Base-by-base conservation (phyloP, 164 flowering plant genomes). In the Vitis cinerea region DNA sequence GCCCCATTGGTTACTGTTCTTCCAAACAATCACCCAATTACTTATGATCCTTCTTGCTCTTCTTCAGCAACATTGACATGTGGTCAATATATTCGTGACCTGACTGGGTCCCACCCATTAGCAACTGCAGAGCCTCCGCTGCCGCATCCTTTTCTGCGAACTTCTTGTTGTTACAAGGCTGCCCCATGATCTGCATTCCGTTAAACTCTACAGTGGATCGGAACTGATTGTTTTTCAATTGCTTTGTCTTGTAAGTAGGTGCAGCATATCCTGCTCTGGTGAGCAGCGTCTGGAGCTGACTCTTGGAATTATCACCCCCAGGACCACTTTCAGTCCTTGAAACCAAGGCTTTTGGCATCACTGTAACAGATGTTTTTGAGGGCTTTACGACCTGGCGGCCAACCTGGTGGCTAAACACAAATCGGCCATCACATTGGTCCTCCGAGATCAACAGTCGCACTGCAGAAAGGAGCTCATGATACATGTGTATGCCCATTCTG, bases 101-200 rank as follows among this genome's bases (percentile, higher is more conserved):
- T 4, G 81, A 50, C 48, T 78, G 84, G 27, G 75, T 72, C 47
- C 82, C 85, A 52, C 88, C 86, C 66, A 79, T 76, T 61, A 94
- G 74, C 93, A 90, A 92, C 69, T 75, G 82, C 30, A 92, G 75
- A 67, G 98, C 98, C 72, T 87, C 95, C 23, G 90, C 84, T 12
- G 98, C 98, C 2, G 98, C 98, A 78, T 87, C 92, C 65, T 94
- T 94, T 68, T 94, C 97, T 0, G 98, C 98, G 68, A 74, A 83
- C 76, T 90, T 94, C 81, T 92, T 92, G 82, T 84, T 94, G 80
- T 59, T 81, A 77, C 89, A 87, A 69, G 97, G 97, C 66, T 83
- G 85, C 14, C 98, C 98, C 72, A 74, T 78, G 37, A 92, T 79
- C 77, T 89, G 80, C 83, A 83, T 84, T 13, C 95, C 97, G 65